Base-by-base conservation (phyloP, 176 grass and related monocot species). In the Rhipidocladum racemiflorum region DNA sequence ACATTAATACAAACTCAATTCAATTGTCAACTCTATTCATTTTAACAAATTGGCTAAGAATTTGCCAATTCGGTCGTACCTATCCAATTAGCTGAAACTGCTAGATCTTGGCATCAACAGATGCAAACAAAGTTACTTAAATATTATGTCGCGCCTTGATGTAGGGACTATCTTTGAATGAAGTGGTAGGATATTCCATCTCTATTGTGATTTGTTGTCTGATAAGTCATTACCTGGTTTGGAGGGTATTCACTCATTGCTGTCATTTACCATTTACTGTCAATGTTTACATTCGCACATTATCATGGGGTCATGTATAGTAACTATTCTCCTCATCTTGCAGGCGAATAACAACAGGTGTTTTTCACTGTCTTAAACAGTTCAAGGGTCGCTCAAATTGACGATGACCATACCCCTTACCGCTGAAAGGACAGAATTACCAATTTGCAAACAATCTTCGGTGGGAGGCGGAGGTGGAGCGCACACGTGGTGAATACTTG, bases 331-430 rank as follows among this genome's bases (percentile, higher is more conserved):
- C 16, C 70, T 64, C 3, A 10, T 68, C 36, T 78, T 79, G 63
- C 60, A 81, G 72, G 59, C 54, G 57, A 25, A 59, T 50, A 48
- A 32, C 15, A 23, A 68, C 61, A 68, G 62, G 77, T 88, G 87
- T 21, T 91, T 76, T 68, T 81, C 78, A 81, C 90, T 81, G 7
- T 76, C 75, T 84, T 86, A 81, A 25, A 80, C 72, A 20, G 81
- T 84, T 0, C 64, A 85, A 66, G 78, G 81, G 15, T 79, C 50
- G 0, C 36, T 84, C 27, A 90, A 89, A 83, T 87, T 70, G 9
- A 44, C 86, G 87, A 76, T 32, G 3, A 80, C 69, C 5, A 88
- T 80, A 12, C 66, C 65, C 7, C 36, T 85, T 84, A 29, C 83
- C 32, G 84, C 61, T 81, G 49, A 79, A 63, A 75, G 20, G 66